Percentiles rank a stretch among this genome's conserved stretches.
phyloP scores from a whole-genome alignment of 371 early-diverging fungal genomes.

The Lichtheimia ramosa region DNA sequence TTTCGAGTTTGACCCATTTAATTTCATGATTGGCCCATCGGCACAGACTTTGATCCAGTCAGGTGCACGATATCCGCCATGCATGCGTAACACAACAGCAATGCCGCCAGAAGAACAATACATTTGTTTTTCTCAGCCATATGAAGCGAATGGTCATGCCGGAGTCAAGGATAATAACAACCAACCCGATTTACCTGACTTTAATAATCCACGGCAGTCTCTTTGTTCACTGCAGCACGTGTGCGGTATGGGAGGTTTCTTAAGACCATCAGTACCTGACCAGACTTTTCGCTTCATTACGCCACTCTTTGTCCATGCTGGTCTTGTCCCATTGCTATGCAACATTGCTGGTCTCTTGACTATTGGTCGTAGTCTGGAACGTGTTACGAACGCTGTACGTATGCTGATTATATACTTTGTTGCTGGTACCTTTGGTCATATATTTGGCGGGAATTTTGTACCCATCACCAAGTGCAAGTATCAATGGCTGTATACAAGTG shows the following conservation, averaged over 20 bases:
- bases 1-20: slow-evolving; percentile 23
- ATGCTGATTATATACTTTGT: slow-evolving; percentile 61
- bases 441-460: slow-evolving; percentile 52
- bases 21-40: slow-evolving; percentile 24
- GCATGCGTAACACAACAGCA: slow-evolving; percentile 45
- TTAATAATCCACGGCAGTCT: slow-evolving; percentile 6
- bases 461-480: slow-evolving; percentile 51
- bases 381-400: slow-evolving; percentile 67
- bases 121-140: slow-evolving; percentile 19
- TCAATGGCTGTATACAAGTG: background rate
- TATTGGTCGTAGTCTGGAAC: slow-evolving; percentile 66
- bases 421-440: slow-evolving; percentile 54
- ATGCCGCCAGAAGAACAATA: slow-evolving; percentile 27
- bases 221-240: slow-evolving; percentile 42
- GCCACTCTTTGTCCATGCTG: slow-evolving; percentile 78
- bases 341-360: slow-evolving; percentile 63
- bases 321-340: slow-evolving; percentile 66
- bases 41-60: slow-evolving; percentile 34
- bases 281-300: slow-evolving; percentile 77
- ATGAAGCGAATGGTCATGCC: background rate
- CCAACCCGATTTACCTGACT: background rate
- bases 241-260: slow-evolving; percentile 51
- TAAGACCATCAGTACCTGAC: slow-evolving; percentile 31
- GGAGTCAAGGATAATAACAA: slow-evolving; percentile 9
- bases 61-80: slow-evolving; percentile 53